phyloP scores from a whole-genome alignment of 129 eudicot species.

The Lonicera japonica region DNA sequence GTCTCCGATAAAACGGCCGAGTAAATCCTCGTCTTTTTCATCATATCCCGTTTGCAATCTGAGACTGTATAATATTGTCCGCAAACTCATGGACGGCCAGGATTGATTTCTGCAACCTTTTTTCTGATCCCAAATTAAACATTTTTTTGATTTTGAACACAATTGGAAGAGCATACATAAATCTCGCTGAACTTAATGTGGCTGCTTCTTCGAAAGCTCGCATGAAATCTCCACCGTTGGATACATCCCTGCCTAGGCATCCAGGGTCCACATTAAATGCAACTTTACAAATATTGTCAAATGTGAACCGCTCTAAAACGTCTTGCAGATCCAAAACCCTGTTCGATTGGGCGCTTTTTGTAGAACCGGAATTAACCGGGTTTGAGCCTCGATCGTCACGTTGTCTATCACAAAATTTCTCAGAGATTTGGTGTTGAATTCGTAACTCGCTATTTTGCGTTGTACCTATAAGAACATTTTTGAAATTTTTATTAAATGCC shows the following conservation, averaged over 20 bases:
- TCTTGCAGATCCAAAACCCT: constrained; percentile 59
- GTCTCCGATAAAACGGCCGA: constrained; percentile 54
- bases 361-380: constrained; percentile 54
- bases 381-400: constrained; percentile 26
- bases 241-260: constrained; percentile 49
- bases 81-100: constrained; percentile 57
- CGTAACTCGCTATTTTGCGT: constrained; percentile 73
- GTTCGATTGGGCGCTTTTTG: constrained; percentile 17
- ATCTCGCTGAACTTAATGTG: constrained; percentile 52
- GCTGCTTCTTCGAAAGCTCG: constrained; percentile 74
- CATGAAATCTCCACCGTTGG: constrained; percentile 50
- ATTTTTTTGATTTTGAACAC: constrained; percentile 28
- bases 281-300: constrained; percentile 68
- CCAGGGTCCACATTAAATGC: constrained; percentile 78
- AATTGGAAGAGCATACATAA: constrained; percentile 33
- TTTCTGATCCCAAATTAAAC: constrained; percentile 49
- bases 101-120: constrained; percentile 34
- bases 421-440: constrained; percentile 61
- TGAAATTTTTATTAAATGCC: too few species aligned
- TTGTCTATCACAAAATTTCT: constrained; percentile 50
- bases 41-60: constrained; percentile 32
- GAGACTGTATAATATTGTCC: constrained; percentile 41
- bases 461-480: too few species aligned
- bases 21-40: constrained; percentile 46
- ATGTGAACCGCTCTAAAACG: constrained; percentile 61